These are phyloP conservation scores for Zizania palustris DNA, from an alignment of 202 grass and related monocot species.

Conservation along the genomic window DNA sequence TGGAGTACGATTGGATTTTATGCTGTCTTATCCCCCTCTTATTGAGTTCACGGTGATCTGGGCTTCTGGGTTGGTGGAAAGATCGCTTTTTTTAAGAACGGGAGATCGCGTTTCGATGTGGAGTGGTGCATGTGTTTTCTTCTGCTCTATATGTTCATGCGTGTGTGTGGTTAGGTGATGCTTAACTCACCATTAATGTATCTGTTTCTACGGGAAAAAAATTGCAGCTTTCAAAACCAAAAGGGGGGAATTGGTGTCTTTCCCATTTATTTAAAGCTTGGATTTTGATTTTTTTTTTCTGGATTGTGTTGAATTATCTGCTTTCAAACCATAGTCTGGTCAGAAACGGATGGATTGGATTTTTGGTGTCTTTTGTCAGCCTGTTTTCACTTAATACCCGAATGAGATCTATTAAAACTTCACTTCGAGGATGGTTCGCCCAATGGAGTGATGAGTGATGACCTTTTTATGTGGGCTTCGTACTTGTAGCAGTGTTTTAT, in stretches of 20 bases:
- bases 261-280: too few relatives aligned
- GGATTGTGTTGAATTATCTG: too few relatives aligned
- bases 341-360: not conserved
- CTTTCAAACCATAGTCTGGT: not conserved
- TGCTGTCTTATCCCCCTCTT: constrained; percentile 18
- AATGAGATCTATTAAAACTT: constrained; percentile 21
- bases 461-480: too few relatives aligned
- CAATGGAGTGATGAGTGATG: too few relatives aligned
- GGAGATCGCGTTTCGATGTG: constrained; percentile 38
- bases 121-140: constrained; percentile 16
- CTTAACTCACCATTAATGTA: not conserved
- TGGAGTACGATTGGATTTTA: constrained; percentile 14
- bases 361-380: not conserved
- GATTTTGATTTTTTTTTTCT: too few relatives aligned
- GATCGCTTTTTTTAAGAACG: constrained; percentile 29
- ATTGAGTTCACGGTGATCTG: constrained; percentile 45
- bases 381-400: constrained; percentile 3
- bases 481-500: too few relatives aligned
- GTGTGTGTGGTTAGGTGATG: constrained; percentile 22
- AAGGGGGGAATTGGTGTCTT: not conserved
- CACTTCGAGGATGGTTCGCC: constrained; percentile 4
- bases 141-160: constrained; percentile 20
- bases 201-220: not conserved
- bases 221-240: not conserved
- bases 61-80: constrained; percentile 58